These are phyloP conservation scores for Sporothrix luriei DNA, from an alignment of 2,329 filamentous ascomycete species.

Conservation along the genomic window DNA sequence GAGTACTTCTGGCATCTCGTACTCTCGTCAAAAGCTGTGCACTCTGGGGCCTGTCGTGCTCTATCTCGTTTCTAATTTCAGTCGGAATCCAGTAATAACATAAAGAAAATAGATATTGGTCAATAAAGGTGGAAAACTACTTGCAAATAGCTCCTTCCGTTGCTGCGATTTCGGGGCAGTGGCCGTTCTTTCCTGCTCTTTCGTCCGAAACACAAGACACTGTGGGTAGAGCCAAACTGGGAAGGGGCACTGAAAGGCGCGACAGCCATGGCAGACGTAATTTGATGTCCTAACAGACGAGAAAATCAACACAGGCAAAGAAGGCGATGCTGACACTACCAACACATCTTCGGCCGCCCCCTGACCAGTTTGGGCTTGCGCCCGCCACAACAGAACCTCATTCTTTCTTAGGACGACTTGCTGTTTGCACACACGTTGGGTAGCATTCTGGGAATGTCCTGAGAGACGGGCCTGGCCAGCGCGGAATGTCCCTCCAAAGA, in stretches of 20 bases:
- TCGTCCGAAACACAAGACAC: not conserved
- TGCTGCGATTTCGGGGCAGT: not conserved
- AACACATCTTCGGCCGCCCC: no score
- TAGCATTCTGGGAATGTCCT: no score
- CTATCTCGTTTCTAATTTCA: constrained; percentile 10
- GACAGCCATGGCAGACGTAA: not conserved
- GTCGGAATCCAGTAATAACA: not conserved
- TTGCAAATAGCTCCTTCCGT: constrained; percentile 13
- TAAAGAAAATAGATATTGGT: not conserved
- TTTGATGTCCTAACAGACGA: not conserved
- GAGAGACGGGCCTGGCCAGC: not conserved
- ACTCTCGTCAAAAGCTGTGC: not conserved
- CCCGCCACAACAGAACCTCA: no score
- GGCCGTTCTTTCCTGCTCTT: constrained; percentile 7
- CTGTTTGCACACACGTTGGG: no score
- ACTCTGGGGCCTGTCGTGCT: not conserved
- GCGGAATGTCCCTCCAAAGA: constrained; percentile 7
- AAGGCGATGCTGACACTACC: not conserved
- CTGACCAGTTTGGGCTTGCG: no score
- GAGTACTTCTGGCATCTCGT: constrained; percentile 5
- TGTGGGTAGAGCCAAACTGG: not conserved
- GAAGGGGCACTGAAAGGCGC: not conserved
- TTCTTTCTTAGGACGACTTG: no score
- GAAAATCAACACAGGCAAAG: no score
- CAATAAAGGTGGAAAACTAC: not conserved